A percentile compares a stretch with the other conserved stretches of the same genome.
Conservation (phyloP, 768 basidiomycete species). For the Mycena alexandri region DNA sequence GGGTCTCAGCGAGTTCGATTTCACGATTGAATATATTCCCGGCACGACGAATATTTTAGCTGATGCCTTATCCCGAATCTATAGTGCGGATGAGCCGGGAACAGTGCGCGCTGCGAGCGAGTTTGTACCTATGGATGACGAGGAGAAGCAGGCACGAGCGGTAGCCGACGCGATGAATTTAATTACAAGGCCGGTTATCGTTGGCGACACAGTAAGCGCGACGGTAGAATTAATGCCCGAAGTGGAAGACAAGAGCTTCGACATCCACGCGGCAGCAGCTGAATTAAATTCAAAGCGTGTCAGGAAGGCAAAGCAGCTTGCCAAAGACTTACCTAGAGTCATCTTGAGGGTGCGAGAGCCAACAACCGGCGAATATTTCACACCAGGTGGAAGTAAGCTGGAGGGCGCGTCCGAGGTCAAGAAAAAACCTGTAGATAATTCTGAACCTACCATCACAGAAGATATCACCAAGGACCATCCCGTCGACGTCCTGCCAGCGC, state of each 20-base stretch:
- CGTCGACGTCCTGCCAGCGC: no score
- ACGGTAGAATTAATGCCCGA: not conserved
- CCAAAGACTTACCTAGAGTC: constrained; percentile 6
- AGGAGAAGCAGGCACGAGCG: not conserved
- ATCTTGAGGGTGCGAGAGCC: constrained; percentile 16
- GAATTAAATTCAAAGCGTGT: not conserved
- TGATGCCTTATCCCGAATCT: constrained; percentile 47
- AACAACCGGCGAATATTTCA: not conserved
- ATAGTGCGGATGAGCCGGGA: constrained; percentile 31
- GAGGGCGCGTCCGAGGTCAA: no score
- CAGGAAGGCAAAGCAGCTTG: not conserved
- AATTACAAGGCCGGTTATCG: constrained; percentile 10
- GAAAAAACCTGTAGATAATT: no score
- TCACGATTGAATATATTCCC: no score
- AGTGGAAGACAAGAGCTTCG: no score
- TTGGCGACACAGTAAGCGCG: constrained; percentile 10
- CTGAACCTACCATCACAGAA: no score
- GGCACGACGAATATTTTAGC: constrained; percentile 48
- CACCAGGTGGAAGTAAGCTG: not conserved
- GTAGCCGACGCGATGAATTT: not conserved
- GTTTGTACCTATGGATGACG: constrained; percentile 12
- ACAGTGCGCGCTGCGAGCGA: constrained; percentile 24
- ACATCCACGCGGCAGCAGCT: not conserved
- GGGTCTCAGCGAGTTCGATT: no score
- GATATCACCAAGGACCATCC: no score